Evolutionary conservation across 345 rosid genomes (phyloP), one percentile per base, ranked within the genome.

Genomic region (Microcos paniculata): DNA sequence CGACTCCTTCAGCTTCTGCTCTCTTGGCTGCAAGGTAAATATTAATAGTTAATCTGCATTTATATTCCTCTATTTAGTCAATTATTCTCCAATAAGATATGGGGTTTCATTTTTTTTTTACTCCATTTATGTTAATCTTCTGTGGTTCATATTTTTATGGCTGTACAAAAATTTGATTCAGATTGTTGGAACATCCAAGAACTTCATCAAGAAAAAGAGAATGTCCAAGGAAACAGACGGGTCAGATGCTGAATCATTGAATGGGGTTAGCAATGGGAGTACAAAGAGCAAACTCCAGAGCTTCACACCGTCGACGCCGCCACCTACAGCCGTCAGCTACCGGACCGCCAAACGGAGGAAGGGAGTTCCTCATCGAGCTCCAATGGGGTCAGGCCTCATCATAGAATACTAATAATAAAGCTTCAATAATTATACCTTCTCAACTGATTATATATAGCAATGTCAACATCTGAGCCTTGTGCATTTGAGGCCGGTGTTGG

Each of bases 1-100:
- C 38, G 91, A 89, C 77, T 83, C 93, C 70, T 89, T 87, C 90
- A 77, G 82, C 14, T 89, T 86, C 81, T 89, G 93, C 73, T 89
- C 93, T 18, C 85, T 89, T 48, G 91, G 88, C 45, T 89, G 93
- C 88, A 89, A 89, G 91, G 93, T 89, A 81, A n/a, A n/a, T n/a
- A 16, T 16, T 45, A 38, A 12, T 31, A 35, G 6, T 71, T 63
- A 3, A 26, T 14, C n/a, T 16, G 4, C 24, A 48, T 46, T 33
- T 33, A 31, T 64, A 28, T 55, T n/a, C n/a, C n/a, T n/a, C n/a
- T n/a, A n/a, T n/a, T n/a, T n/a, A n/a, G n/a, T n/a, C n/a, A n/a
- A n/a, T n/a, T n/a, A n/a, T n/a, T n/a, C n/a, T n/a, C n/a, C n/a
- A n/a, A n/a, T 19, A 5, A 24, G 58, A 30, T 18, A 24, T 9